Conservation (phyloP, 805 yeast genomes). For the Metschnikowia borealis region DNA sequence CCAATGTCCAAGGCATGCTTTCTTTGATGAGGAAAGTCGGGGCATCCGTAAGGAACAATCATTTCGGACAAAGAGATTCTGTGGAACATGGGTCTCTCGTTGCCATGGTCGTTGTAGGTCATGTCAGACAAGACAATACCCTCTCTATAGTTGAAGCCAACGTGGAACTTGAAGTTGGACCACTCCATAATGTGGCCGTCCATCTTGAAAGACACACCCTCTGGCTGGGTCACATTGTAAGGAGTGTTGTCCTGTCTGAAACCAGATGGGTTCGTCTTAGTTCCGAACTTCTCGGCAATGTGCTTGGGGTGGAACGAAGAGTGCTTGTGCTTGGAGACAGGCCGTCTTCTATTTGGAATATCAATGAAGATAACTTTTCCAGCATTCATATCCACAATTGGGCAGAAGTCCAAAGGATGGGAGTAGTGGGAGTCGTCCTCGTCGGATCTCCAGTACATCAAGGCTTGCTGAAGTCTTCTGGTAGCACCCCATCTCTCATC, state of each 20-base stretch:
- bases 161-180: constrained; percentile 74
- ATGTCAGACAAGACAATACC: constrained; percentile 77
- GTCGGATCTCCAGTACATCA: constrained; percentile 69
- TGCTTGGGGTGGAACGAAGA: constrained; percentile 68
- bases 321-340: constrained; percentile 63
- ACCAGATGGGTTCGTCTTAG: constrained; percentile 40
- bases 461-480: constrained; percentile 73
- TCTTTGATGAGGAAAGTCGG: constrained; percentile 77
- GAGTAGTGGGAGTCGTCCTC: constrained; percentile 76
- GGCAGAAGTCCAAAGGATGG: constrained; percentile 78
- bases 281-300: constrained; percentile 56
- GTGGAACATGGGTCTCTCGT: constrained; percentile 70
- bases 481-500: constrained; percentile 78
- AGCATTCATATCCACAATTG: constrained; percentile 72
- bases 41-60: constrained; percentile 83
- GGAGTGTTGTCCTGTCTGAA: constrained; percentile 64
- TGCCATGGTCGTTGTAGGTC: constrained; percentile 71
- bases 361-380: constrained; percentile 69
- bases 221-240: constrained; percentile 70
- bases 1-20: constrained; percentile 86
- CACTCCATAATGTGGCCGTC: constrained; percentile 66
- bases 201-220: constrained; percentile 75
- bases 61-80: constrained; percentile 74
- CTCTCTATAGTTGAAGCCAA: constrained; percentile 83
- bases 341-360: constrained; percentile 71